Base-by-base conservation (phyloP, 129 eudicot genomes). In the Artemisia annua region DNA sequence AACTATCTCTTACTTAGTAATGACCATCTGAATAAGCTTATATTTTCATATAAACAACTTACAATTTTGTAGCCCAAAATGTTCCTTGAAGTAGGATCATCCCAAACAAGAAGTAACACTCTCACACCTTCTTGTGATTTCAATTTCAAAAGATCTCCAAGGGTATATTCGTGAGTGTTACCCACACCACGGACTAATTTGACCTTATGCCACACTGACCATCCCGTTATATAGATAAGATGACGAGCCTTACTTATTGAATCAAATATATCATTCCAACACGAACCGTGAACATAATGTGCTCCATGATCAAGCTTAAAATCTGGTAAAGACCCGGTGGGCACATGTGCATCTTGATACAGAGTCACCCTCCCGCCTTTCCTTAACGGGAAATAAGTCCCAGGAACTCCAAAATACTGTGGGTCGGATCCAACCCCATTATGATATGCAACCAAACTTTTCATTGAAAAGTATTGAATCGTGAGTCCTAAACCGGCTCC, bases 171-270 rank as follows among this genome's bases (percentile, higher is more conserved):
- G 14, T 65, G 60, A 11, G 83, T 66, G 32, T 62, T 68, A 43
- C 66, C 63, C 10, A 66, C 78, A 71, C 89, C 95, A 57, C 99
- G 83, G 15, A 95, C 85, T 24, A 95, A 78, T 76, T 82, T 87
- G 59, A 95, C 99, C 54, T 86, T 85, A 69, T 91, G 96, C 99
- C 99, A 95, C 46, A 95, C 94, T 6, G 99, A 95, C 99, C 99
- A 95, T 32, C 99, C 99, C 16, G 99, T 85, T 54, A 95, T 88
- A 71, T 95, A 95, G 4, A 95, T 72, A 79, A 95, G 73, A 32
- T 88, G 82, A 1, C 85, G 87, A 16, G 99, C 99, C 63, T 87
- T 87, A n/a, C 97, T 83, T 70, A 95, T 91, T 66, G 99, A 91
- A 57, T 91, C 89, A 80, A 88, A 95, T 53, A 95, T 95, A 56